A percentile compares a stretch with the other conserved stretches of the same genome.
These are phyloP conservation scores for Coniochaeta pulveracea DNA, from an alignment of 2,329 filamentous ascomycete species.

Conservation along the genomic window DNA sequence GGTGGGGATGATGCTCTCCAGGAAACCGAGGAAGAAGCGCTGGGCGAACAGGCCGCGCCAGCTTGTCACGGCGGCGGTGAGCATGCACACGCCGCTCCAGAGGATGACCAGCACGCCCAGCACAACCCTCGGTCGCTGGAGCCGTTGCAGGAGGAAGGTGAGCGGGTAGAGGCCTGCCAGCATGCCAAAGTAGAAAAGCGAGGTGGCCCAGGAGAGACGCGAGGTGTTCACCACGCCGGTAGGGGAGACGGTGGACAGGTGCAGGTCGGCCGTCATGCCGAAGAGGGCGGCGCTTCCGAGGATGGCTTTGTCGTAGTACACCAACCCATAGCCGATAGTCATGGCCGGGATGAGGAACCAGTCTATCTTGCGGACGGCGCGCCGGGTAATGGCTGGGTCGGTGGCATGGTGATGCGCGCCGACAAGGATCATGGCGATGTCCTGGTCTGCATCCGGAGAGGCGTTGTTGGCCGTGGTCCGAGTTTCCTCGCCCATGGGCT, in stretches of 20 bases:
- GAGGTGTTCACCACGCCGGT: constrained; percentile 48
- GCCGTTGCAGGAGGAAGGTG: constrained; percentile 58
- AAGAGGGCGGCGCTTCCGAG: constrained; percentile 63
- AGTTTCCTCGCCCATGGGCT: no score
- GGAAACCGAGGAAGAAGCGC: constrained; percentile 52
- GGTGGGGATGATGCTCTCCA: constrained; percentile 55
- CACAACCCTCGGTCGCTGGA: constrained; percentile 52
- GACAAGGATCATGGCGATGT: constrained; percentile 47
- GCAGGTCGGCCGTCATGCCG: constrained; percentile 62
- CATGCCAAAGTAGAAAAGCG: constrained; percentile 73
- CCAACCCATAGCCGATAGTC: constrained; percentile 47
- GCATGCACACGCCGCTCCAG: constrained; percentile 57
- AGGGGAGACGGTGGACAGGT: constrained; percentile 38
- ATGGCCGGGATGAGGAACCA: constrained; percentile 45
- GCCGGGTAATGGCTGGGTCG: constrained; percentile 32
- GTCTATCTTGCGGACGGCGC: constrained; percentile 45
- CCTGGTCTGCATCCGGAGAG: constrained; percentile 21
- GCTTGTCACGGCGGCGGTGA: constrained; percentile 54
- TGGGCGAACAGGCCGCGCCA: constrained; percentile 55
- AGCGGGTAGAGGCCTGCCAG: constrained; percentile 63
- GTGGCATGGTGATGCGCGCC: constrained; percentile 41
- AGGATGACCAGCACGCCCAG: constrained; percentile 46
- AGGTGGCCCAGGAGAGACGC: constrained; percentile 65
- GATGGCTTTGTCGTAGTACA: constrained; percentile 68
- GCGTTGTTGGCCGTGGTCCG: no score